Percentiles rank a stretch among this genome's conserved stretches.
Evolutionary conservation across 2,329 filamentous ascomycete genomes (phyloP).

Genomic region (Aspergillus neoniger): DNA sequence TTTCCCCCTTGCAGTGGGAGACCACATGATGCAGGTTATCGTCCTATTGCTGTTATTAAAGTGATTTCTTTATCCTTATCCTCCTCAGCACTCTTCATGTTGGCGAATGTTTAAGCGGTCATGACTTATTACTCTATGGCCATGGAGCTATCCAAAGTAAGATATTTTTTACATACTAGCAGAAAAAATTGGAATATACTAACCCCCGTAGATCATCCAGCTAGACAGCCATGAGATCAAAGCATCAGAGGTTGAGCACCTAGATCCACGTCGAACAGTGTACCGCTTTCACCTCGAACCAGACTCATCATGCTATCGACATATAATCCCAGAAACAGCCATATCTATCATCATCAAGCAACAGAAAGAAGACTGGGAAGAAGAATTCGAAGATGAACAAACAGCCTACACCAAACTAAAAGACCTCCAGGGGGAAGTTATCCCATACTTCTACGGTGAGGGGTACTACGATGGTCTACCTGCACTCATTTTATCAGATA

Average conservation of each 20-base stretch:
- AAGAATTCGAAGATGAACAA: background rate
- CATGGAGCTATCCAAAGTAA: background rate
- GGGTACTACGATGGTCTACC: background rate
- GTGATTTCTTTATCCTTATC: accelerated
- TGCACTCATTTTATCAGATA: background rate
- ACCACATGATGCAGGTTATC: too few species aligned
- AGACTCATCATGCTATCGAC: background rate
- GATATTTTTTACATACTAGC: background rate
- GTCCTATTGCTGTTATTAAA: too few species aligned
- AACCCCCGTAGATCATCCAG: background rate
- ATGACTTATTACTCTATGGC: background rate
- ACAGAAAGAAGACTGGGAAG: background rate
- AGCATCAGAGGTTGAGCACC: background rate
- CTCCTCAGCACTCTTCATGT: too few species aligned
- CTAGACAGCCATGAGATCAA: background rate
- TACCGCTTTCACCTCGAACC: background rate
- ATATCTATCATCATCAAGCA: background rate
- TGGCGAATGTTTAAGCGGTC: too few species aligned
- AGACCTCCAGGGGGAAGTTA: background rate
- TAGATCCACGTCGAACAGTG: background rate
- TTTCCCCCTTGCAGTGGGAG: too few species aligned
- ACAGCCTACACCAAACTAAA: background rate
- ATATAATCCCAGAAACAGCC: background rate
- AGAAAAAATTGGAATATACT: background rate
- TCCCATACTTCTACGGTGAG: background rate